Percentiles rank a stretch among this genome's conserved stretches.
Conservation (phyloP, 768 basidiomycete species). For the Rhodotorula taiwanensis region DNA sequence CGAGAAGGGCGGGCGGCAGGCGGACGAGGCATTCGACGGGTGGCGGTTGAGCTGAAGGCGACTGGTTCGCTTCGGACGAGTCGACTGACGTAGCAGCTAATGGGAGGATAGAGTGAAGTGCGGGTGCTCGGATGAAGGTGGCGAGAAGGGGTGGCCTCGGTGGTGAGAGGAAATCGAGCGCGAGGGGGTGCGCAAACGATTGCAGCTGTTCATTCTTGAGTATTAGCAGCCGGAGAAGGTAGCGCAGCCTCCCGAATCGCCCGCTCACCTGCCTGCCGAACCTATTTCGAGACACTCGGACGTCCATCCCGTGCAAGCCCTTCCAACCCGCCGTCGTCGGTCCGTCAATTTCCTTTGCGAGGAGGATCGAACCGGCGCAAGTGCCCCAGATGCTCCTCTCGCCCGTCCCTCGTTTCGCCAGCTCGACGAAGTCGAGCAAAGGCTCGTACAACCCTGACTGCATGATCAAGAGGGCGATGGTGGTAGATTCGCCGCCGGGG, state of each 20-base stretch:
- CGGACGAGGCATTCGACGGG: conserved; percentile 66
- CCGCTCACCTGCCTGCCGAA: conserved; percentile 77
- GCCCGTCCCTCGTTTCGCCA: conserved; percentile 3
- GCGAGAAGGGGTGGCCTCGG: conserved; percentile 62
- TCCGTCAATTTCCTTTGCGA: conserved; percentile 58
- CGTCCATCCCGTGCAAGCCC: conserved; percentile 68
- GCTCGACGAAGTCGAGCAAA: conserved; percentile 59
- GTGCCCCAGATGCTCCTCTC: conserved; percentile 84
- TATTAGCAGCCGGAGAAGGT: too few relatives aligned
- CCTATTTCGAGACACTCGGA: conserved; percentile 77
- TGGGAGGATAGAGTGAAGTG: conserved; percentile 43
- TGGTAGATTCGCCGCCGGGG: conserved; percentile 93
- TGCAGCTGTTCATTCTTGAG: too few relatives aligned
- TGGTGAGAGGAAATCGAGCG: conserved; percentile 56
- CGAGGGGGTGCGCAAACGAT: conserved; percentile 76
- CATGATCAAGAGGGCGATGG: conserved; percentile 64
- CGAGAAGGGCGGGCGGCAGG: conserved; percentile 55
- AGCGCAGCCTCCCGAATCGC: too few relatives aligned
- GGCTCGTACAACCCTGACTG: conserved; percentile 73
- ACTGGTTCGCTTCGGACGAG: not conserved
- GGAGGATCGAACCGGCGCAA: conserved; percentile 87
- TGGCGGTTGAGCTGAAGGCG: conserved; percentile 38
- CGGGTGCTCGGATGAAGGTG: conserved; percentile 87
- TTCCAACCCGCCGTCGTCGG: conserved; percentile 84
- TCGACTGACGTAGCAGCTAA: too few relatives aligned